A percentile compares a stretch with the other conserved stretches of the same genome.
Conservation (phyloP, 106 monocot genomes). For the Cymbidium sinense region DNA sequence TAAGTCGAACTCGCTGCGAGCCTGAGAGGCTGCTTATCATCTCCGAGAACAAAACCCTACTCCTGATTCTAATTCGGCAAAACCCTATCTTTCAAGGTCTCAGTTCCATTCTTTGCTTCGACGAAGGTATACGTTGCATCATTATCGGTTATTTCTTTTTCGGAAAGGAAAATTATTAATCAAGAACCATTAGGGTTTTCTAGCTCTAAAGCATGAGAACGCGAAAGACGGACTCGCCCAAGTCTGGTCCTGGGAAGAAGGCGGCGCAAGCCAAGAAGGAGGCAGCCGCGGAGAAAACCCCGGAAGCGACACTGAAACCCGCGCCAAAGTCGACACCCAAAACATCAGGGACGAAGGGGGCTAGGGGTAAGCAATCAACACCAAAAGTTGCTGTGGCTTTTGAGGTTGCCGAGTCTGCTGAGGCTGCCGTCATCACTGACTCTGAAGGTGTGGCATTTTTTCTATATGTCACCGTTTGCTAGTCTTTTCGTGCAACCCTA, state of each 20-base stretch:
- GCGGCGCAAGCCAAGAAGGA: constrained; percentile 13
- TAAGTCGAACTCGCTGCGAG: no score
- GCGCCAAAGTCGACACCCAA: constrained; percentile 17
- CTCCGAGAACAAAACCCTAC: neutral
- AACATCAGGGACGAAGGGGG: constrained; percentile 7
- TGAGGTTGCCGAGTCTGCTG: neutral
- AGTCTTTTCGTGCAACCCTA: neutral
- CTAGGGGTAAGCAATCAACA: constrained; percentile 7
- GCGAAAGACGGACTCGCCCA: constrained; percentile 20
- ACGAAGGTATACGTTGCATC: neutral
- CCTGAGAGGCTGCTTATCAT: neutral
- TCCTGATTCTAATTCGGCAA: neutral
- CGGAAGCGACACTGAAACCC: constrained; percentile 8
- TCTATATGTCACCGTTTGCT: neutral
- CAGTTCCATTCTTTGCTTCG: neutral
- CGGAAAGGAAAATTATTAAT: neutral
- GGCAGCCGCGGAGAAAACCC: constrained; percentile 6
- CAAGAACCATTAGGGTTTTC: neutral
- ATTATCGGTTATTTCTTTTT: neutral
- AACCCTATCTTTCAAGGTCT: neutral
- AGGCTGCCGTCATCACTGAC: constrained; percentile 2
- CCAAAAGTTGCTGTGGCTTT: constrained; percentile 1
- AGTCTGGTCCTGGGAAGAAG: constrained; percentile 22
- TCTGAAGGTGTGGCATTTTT: constrained; percentile 5
- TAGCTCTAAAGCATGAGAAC: constrained; percentile 23